These are phyloP conservation scores for Nemania sp. DNA, from an alignment of 2,329 filamentous ascomycete species.

Conservation along the genomic window DNA sequence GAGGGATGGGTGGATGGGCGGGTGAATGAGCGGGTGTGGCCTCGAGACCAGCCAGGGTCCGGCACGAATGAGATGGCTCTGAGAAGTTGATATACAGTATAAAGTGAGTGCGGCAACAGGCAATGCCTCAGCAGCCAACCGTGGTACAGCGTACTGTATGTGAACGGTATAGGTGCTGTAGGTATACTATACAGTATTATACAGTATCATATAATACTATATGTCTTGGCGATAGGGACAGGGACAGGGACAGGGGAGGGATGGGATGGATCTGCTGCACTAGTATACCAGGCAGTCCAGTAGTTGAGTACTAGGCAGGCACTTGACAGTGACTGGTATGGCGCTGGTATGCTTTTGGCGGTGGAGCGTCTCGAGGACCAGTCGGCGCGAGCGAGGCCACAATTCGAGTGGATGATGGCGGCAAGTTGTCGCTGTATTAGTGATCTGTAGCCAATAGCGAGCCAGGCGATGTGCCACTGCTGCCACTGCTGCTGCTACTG, in stretches of 20 bases:
- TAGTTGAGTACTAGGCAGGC: background rate
- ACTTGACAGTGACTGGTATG: background rate
- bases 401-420: constrained; percentile 34
- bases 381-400: constrained; percentile 33
- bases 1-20: constrained; percentile 32
- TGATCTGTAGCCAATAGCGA: constrained; percentile 22
- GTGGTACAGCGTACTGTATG: background rate
- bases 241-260: constrained; percentile 4
- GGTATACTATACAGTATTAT: background rate
- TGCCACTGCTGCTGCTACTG: background rate
- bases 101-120: background rate
- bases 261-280: constrained; percentile 5
- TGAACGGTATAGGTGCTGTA: background rate
- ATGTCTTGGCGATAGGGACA: constrained; percentile 6
- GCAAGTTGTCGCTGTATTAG: constrained; percentile 31
- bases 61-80: constrained; percentile 12
- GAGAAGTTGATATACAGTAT: background rate
- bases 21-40: constrained; percentile 28
- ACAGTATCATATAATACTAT: background rate
- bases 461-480: constrained; percentile 6
- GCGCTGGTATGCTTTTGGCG: constrained; percentile 16
- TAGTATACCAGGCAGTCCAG: background rate
- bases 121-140: constrained; percentile 11
- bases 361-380: constrained; percentile 33
- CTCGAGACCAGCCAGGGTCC: constrained; percentile 26